These are phyloP conservation scores for Pleodorina starrii DNA, from an alignment of 139 green algal genomes.

Conservation along the genomic window DNA sequence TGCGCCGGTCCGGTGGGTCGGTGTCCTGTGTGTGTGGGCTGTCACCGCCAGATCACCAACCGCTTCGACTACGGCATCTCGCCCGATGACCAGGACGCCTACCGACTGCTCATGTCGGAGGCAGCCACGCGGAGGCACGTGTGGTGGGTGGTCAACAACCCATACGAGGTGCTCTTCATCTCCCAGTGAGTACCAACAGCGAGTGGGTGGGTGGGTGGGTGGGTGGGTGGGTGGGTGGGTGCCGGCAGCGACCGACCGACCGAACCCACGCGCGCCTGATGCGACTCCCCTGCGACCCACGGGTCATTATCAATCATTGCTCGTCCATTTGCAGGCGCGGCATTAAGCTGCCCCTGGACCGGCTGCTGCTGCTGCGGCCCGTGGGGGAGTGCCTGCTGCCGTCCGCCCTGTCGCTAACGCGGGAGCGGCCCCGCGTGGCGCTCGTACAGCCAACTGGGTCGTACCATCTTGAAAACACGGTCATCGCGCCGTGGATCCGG, in stretches of 20 bases:
- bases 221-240: no score
- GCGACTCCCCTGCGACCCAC: no score
- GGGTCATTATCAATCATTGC: no score
- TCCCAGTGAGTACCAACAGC: background rate
- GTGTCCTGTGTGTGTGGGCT: no score
- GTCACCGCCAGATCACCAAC: conserved; percentile 32
- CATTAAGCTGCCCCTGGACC: background rate
- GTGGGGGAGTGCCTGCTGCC: conserved; percentile 38
- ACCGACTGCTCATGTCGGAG: background rate
- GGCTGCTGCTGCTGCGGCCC: conserved; percentile 30
- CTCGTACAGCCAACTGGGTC: conserved; percentile 24
- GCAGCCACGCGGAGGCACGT: background rate
- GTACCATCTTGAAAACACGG: conserved; percentile 27
- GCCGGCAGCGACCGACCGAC: no score
- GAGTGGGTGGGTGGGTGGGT: no score
- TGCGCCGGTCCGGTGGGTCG: no score
- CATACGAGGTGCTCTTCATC: conserved; percentile 36
- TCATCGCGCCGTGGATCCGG: conserved; percentile 28
- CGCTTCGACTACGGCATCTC: conserved; percentile 36
- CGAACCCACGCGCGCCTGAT: no score
- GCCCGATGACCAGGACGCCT: background rate
- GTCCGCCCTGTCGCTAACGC: background rate
- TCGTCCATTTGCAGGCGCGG: conserved; percentile 23
- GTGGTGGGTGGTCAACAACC: conserved; percentile 47
- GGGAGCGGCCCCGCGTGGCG: conserved; percentile 10